A percentile compares a stretch with the other conserved stretches of the same genome.
phyloP scores from a whole-genome alignment of 495 filamentous ascomycete species.

The Penicillium coffeae region DNA sequence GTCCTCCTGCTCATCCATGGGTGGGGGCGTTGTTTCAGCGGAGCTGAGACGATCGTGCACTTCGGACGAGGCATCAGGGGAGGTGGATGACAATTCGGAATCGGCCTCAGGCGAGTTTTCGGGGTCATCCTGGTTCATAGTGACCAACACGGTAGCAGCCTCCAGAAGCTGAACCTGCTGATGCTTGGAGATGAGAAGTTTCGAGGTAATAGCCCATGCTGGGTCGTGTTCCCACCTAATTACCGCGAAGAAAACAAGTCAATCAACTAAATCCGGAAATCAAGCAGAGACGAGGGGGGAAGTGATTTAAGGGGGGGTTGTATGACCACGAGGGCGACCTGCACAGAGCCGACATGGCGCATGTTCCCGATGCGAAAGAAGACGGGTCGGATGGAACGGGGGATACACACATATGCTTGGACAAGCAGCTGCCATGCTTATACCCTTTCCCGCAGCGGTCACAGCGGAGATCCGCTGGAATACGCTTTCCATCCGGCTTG shows the following conservation, averaged over 20 bases:
- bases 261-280: constrained; percentile 27
- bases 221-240: constrained; percentile 98
- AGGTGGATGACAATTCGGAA: constrained; percentile 78
- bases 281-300: constrained; percentile 15
- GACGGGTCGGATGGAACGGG: constrained; percentile 42
- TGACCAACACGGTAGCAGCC: constrained; percentile 88
- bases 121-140: constrained; percentile 70
- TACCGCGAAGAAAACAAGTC: constrained; percentile 46
- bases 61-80: constrained; percentile 75
- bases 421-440: constrained; percentile 99
- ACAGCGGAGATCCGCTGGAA: constrained; percentile 83
- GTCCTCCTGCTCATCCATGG: constrained; percentile 45
- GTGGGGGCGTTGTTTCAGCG: constrained; percentile 53
- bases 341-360: constrained; percentile 45
- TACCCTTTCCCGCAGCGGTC: constrained; percentile 99
- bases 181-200: constrained; percentile 97
- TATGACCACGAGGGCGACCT: constrained; percentile 47
- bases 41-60: constrained; percentile 63
- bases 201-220: constrained; percentile 96
- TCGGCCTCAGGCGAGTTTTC: constrained; percentile 61
- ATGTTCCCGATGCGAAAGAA: constrained; percentile 35
- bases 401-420: constrained; percentile 98
- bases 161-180: constrained; percentile 98
- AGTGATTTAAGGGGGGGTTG: constrained; percentile 12
- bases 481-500: constrained; percentile 72